These are phyloP conservation scores for Paspalum notatum DNA, from an alignment of 176 grass and related monocot genomes.

Conservation along the genomic window DNA sequence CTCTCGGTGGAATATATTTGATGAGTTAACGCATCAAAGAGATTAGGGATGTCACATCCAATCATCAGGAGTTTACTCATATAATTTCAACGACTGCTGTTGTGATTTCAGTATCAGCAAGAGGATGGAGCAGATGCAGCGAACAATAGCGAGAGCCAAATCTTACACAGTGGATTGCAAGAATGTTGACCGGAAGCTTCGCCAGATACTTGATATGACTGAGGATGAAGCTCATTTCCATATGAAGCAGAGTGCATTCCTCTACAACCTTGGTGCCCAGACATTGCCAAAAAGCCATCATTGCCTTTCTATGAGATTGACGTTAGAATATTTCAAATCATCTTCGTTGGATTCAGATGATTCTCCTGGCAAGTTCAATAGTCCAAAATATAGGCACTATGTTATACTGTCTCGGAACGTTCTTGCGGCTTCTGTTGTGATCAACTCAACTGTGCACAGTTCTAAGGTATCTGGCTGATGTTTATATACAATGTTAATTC, in stretches of 20 bases:
- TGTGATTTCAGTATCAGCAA: conserved; percentile 65
- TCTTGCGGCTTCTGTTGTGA: conserved; percentile 75
- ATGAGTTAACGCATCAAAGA: neutral
- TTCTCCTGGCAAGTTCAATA: conserved; percentile 54
- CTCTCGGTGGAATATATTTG: conserved; percentile 4
- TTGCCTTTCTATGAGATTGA: conserved; percentile 90
- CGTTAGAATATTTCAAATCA: conserved; percentile 84
- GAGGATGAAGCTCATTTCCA: conserved; percentile 93
- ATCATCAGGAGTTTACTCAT: neutral
- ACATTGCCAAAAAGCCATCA: conserved; percentile 91
- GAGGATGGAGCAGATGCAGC: conserved; percentile 79
- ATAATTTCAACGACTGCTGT: conserved; percentile 34
- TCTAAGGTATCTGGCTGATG: conserved; percentile 68
- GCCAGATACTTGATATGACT: conserved; percentile 92
- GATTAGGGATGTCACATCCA: neutral
- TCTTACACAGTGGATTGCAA: conserved; percentile 72
- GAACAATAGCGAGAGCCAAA: conserved; percentile 63
- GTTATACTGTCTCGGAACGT: conserved; percentile 81
- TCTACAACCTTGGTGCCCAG: conserved; percentile 80
- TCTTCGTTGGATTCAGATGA: conserved; percentile 49
- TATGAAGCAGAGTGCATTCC: conserved; percentile 87
- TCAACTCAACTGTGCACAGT: conserved; percentile 84
- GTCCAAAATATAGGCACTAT: conserved; percentile 63
- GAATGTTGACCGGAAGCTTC: conserved; percentile 81
- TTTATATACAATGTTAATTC: conserved; percentile 13